Base-by-base conservation (phyloP, 345 rosid species). In the Syzygium grande region DNA sequence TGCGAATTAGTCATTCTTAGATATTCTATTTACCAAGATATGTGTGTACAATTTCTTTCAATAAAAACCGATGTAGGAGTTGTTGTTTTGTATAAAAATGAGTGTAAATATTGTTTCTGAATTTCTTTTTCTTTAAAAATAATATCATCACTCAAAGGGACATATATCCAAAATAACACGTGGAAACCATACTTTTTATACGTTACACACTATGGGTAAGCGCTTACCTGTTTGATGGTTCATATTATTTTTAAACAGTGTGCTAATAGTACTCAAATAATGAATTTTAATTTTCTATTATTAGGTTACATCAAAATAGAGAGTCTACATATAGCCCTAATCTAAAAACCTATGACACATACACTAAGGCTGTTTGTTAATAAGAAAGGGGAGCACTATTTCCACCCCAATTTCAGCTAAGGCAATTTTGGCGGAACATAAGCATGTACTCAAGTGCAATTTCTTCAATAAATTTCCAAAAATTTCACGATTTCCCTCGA, bases 181-280 rank as follows among this genome's bases (percentile, higher is more conserved):
- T 3, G 4, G 8, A 59, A 59, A 27, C 4, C 17, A 1, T 27
- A 27, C 34, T 61, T 61, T 58, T 61, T 59, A 27, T 61, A 61
- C 12, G 68, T 61, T 61, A 12, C 29, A 0, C 17, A 27, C 2
- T 27, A 1, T 12, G 29, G 2, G 25, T 59, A 59, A 27, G 30
- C 7, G 30, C 29, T 25, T 0, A 11, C 30, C 3, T 27, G 0
- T 0, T 25, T 16, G 16, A 0, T 27, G 16, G 30, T 27, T 59
- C 68, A 59, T 29, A 27, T 59, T 27, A 7, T 27, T 11, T 12
- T 5, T 12, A 6, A 59, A 27, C 7, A 59, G 29, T 59, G 30
- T 27, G 61, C 25, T 10, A 58, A 58, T 58, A 1, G 0, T 10
- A 58, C 63, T 58, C 63, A 9, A 58, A 23, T 58, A 0, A 10